phyloP scores from a whole-genome alignment of 768 basidiomycete species.

The Lactarius evosmus region DNA sequence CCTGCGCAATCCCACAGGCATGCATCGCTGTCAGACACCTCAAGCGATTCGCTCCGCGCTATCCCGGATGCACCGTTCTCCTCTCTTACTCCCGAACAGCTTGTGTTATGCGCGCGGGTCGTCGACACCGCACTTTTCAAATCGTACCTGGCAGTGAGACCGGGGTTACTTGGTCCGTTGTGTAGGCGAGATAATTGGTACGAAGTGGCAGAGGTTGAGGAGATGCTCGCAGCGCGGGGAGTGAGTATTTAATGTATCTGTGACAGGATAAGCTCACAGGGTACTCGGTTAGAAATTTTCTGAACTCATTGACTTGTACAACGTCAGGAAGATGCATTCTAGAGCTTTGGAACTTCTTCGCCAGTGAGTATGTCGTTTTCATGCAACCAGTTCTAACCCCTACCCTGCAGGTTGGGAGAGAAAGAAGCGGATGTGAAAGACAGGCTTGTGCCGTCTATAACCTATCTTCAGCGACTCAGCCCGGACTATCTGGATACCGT shows the following conservation, averaged over 20 bases:
- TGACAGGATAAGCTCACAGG: neutral
- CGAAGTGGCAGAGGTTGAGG: conserved; percentile 92
- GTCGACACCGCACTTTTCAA: conserved; percentile 96
- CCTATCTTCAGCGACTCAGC: conserved; percentile 88
- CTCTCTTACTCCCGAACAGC: conserved; percentile 74
- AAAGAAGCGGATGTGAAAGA: conserved; percentile 75
- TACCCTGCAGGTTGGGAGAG: conserved; percentile 60
- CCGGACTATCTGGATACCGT: conserved; percentile 78
- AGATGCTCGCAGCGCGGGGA: conserved; percentile 73
- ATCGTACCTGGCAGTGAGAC: conserved; percentile 79
- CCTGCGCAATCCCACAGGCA: conserved; percentile 66
- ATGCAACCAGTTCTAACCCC: neutral
- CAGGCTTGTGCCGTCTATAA: conserved; percentile 78
- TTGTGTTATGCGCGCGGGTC: conserved; percentile 87
- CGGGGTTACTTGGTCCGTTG: conserved; percentile 76
- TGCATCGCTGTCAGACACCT: conserved; percentile 65
- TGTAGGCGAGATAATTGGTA: conserved; percentile 97
- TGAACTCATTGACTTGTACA: conserved; percentile 87
- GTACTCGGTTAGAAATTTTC: conserved; percentile 67
- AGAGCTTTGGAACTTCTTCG: conserved; percentile 83
- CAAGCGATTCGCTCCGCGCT: conserved; percentile 70
- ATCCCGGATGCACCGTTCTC: conserved; percentile 74
- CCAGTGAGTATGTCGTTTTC: conserved; percentile 53
- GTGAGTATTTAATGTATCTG: conserved; percentile 41
- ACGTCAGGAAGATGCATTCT: conserved; percentile 92